Base-by-base conservation (phyloP, 2,329 filamentous ascomycete genomes). In the Cytospora mali region DNA sequence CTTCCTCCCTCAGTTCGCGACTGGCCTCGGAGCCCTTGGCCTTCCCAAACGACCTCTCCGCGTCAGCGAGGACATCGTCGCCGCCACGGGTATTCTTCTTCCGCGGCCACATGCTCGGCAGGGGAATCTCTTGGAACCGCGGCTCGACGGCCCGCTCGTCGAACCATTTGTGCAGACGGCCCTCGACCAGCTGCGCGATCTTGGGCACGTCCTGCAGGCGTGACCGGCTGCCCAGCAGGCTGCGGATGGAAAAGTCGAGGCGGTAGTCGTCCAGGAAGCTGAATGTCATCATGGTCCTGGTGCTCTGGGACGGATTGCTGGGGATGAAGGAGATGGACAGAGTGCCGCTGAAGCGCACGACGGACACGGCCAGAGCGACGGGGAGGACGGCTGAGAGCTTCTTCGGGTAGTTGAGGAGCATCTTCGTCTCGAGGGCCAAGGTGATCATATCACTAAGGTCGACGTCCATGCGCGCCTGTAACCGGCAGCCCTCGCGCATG, bases 401-500 rank as follows among this genome's bases (percentile, higher is more conserved):
- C 73, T 93, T 96, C 0, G 95, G 95, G 74, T 96, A 99, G 76
- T 99, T 99, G 61, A 99, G 83, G 54, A 97, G 83, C 66, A 99
- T 80, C 70, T 95, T 97, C 3, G 95, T 99, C 79, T 99, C 95
- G 28, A 99, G 83, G 0, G 93, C 95, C 59, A 99, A 81, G 0
- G 95, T 99, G 64, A 99, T 92, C 76, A 97, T 93, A 76, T 99
- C 95, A 75, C 91, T 95, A 63, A 99, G 79, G 74, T 99, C 95
- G 39, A 99, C 93, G 75, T 99, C 95, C 91, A 99, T 96, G 64
- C 93, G 82, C 0, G 95, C 95, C 75, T 99, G 95, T 23, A 99
- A 80, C 46, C 93, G 84, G 0, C 89, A 89, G 25, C 92, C 92
- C 61, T 84, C 83, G 62, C 82, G 78, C 16, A 80, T 81, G 23